Evolutionary conservation across 2,329 filamentous ascomycete genomes (phyloP), one percentile per base, ranked within the genome.

Genomic region (Raffaelea albimanens): DNA sequence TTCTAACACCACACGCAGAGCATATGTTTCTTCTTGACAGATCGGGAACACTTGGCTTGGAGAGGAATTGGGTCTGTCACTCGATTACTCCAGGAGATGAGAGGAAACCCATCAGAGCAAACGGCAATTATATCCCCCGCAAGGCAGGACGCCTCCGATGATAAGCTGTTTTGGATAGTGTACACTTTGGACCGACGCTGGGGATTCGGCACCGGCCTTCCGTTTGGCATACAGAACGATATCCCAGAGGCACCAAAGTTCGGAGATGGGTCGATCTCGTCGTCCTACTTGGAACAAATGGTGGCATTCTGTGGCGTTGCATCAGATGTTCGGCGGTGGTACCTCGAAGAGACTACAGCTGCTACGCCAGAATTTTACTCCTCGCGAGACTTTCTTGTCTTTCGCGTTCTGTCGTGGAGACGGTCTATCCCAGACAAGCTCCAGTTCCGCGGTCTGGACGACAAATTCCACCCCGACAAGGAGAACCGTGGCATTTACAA

Each of bases 181-280:
- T 51, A 48, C 22, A 42, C 38, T 2, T 40, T 51, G 4, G 49
- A 51, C 39, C 33, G 46, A 20, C 33, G 49, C 11, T 51, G 49
- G 49, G 43, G 46, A 23, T 51, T 51, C 22, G 49, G 46, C 2
- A 46, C 45, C 2, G 46, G 49, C 14, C 36, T 51, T 33, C 49
- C 49, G 16, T 51, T 46, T 29, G 36, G 25, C 18, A 16, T 51
- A 2, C 43, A 48, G 10, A n/a, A 16, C 9, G 40, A 47, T 13
- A 34, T 45, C 11, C 36, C 16, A 11, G 23, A 31, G 20, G 4
- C 13, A 9, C 44, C 36, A 16, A n/a, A 14, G 9, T 40, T 45
- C 36, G 4, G 20, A 13, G 22, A 45, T 16, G 22, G n/a, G 14
- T 45, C 44, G 3, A 23, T 45, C 4, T 45, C 44, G 3, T 29